These are phyloP conservation scores for Hylodesmum podocarpum DNA, from an alignment of 306 rosid species.

Conservation along the genomic window DNA sequence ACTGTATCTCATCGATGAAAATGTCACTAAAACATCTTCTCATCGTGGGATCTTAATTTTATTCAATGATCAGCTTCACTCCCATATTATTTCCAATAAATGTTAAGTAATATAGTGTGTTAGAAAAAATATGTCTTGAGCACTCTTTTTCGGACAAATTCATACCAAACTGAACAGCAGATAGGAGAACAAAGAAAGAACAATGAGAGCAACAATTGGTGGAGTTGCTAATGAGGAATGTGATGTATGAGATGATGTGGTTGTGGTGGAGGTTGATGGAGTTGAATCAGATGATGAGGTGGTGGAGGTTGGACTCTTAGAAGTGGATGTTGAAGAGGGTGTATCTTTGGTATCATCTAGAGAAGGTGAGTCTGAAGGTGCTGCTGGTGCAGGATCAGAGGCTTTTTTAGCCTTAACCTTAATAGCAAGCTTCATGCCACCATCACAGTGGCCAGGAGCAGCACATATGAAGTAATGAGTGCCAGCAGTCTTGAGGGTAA, in stretches of 20 bases:
- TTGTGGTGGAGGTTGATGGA: neutral
- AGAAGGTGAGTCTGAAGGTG: constrained; percentile 37
- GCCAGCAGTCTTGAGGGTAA: constrained; percentile 68
- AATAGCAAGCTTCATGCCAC: constrained; percentile 88
- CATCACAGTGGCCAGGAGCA: constrained; percentile 54
- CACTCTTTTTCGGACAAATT: too few relatives aligned
- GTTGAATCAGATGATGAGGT: neutral
- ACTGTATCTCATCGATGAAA: too few relatives aligned
- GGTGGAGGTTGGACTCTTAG: neutral
- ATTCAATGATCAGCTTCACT: too few relatives aligned
- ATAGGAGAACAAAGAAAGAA: constrained; percentile 33
- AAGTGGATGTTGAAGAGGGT: constrained; percentile 36
- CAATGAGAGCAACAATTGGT: constrained; percentile 28
- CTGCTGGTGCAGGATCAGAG: constrained; percentile 26
- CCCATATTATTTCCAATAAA: too few relatives aligned
- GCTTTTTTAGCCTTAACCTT: constrained; percentile 43
- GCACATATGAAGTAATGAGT: constrained; percentile 77
- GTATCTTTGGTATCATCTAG: constrained; percentile 40
- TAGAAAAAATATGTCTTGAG: too few relatives aligned
- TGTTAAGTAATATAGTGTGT: too few relatives aligned
- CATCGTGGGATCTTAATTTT: too few relatives aligned
- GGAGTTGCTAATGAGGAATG: constrained; percentile 42
- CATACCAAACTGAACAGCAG: constrained; percentile 25
- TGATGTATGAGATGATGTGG: neutral
- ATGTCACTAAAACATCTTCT: too few relatives aligned